A percentile compares a stretch with the other conserved stretches of the same genome.
Conservation (phyloP, 2,329 filamentous ascomycete species). For the Fusarium miscanthi region DNA sequence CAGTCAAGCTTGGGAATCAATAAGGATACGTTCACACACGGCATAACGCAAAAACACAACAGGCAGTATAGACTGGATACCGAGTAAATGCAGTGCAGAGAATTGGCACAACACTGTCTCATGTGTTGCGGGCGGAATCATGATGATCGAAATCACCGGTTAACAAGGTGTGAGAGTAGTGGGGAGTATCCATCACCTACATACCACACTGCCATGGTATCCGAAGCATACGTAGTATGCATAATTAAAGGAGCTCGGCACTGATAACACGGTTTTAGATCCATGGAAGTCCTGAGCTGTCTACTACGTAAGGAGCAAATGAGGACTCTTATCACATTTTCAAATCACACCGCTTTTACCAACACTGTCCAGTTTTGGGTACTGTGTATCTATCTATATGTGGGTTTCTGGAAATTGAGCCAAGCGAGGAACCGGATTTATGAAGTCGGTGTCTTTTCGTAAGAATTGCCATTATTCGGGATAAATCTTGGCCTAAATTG, state of each 20-base stretch:
- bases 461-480: conserved; percentile 7
- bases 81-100: not conserved
- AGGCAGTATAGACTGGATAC: not conserved
- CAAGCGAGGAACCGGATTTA: not conserved
- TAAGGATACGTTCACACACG: not conserved
- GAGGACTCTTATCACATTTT: conserved; percentile 16
- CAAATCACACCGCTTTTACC: conserved; percentile 30
- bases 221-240: not conserved
- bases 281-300: conserved; percentile 8
- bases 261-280: not conserved
- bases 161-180: not conserved
- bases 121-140: conserved; percentile 21
- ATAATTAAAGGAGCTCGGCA: conserved; percentile 9
- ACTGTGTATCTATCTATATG: not conserved
- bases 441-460: not conserved
- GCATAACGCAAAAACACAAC: not conserved
- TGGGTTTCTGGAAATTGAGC: conserved; percentile 1
- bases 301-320: not conserved
- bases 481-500: conserved; percentile 8
- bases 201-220: not conserved
- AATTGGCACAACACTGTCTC: conserved; percentile 1
- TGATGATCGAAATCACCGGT: conserved; percentile 32
- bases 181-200: not conserved
- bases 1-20: conserved; percentile 3
- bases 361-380: not conserved